These are phyloP conservation scores for Gamarada debralockiae DNA, from an alignment of 495 filamentous ascomycete species.

Conservation along the genomic window DNA sequence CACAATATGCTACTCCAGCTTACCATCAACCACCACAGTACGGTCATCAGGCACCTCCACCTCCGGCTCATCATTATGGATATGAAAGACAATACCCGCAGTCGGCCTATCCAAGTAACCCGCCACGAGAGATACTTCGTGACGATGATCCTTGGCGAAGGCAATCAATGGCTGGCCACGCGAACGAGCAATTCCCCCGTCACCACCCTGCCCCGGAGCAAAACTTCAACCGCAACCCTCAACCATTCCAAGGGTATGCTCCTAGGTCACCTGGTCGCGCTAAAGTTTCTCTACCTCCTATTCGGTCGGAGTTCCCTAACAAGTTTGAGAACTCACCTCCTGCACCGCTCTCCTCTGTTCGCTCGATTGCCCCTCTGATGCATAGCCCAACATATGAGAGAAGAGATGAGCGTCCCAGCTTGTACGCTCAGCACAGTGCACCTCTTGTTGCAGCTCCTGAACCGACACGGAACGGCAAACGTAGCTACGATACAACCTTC, in stretches of 20 bases:
- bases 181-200: background rate
- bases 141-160: background rate
- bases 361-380: slow-evolving; percentile 7
- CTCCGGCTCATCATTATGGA: slow-evolving; percentile 1
- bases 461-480: slow-evolving; percentile 22
- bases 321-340: slow-evolving; percentile 13
- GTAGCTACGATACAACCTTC: slow-evolving; percentile 26
- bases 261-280: background rate
- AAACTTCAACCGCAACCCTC: slow-evolving; percentile 1
- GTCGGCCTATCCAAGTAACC: slow-evolving; percentile 10
- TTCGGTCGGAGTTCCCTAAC: slow-evolving; percentile 3
- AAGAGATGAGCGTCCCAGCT: background rate
- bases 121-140: slow-evolving; percentile 11
- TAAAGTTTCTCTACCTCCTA: slow-evolving; percentile 1
- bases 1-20: background rate
- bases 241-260: background rate
- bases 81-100: slow-evolving; percentile 14
- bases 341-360: slow-evolving; percentile 9
- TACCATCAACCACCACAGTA: background rate
- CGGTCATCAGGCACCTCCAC: slow-evolving; percentile 6
- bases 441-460: slow-evolving; percentile 3
- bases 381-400: slow-evolving; percentile 13
- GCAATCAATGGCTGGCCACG: background rate
- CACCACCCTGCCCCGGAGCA: background rate
- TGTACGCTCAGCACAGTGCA: slow-evolving; percentile 5